These are phyloP conservation scores for Rhododendron ovatum DNA, from an alignment of 148 eudicot genomes.

Conservation along the genomic window DNA sequence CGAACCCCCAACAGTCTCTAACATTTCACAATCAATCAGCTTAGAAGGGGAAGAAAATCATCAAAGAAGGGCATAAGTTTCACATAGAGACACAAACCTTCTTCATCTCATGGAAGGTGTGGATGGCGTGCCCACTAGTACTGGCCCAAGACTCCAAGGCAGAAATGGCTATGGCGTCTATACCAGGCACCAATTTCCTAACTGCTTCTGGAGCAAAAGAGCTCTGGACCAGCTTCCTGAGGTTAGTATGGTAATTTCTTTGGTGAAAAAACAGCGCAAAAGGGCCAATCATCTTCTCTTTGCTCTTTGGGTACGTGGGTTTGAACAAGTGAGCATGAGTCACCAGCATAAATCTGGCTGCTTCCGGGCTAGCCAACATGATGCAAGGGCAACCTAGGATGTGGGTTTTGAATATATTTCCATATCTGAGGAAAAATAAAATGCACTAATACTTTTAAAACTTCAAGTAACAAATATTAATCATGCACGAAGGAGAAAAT, in stretches of 20 bases:
- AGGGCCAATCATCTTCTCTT: slow-evolving; percentile 71
- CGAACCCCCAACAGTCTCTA: no score
- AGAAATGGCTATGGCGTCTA: slow-evolving; percentile 32
- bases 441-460: not conserved
- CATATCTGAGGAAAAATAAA: slow-evolving; percentile 44
- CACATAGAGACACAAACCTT: slow-evolving; percentile 20
- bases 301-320: slow-evolving; percentile 84
- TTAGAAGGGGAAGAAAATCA: not conserved
- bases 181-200: slow-evolving; percentile 26
- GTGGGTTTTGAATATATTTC: slow-evolving; percentile 83
- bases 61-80: not conserved
- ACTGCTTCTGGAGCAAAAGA: slow-evolving; percentile 34
- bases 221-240: slow-evolving; percentile 49
- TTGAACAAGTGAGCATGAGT: slow-evolving; percentile 73
- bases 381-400: slow-evolving; percentile 83
- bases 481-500: not conserved
- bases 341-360: slow-evolving; percentile 56
- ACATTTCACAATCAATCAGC: no score
- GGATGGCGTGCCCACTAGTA: slow-evolving; percentile 9
- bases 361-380: slow-evolving; percentile 79
- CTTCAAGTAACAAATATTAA: not conserved
- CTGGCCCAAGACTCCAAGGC: slow-evolving; percentile 30
- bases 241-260: slow-evolving; percentile 51
- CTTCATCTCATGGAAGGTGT: slow-evolving; percentile 43
- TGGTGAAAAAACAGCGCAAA: slow-evolving; percentile 75